A percentile compares a stretch with the other conserved stretches of the same genome.
phyloP scores from a whole-genome alignment of 78 protist genomes.

The Monocercomonoides exilis region DNA sequence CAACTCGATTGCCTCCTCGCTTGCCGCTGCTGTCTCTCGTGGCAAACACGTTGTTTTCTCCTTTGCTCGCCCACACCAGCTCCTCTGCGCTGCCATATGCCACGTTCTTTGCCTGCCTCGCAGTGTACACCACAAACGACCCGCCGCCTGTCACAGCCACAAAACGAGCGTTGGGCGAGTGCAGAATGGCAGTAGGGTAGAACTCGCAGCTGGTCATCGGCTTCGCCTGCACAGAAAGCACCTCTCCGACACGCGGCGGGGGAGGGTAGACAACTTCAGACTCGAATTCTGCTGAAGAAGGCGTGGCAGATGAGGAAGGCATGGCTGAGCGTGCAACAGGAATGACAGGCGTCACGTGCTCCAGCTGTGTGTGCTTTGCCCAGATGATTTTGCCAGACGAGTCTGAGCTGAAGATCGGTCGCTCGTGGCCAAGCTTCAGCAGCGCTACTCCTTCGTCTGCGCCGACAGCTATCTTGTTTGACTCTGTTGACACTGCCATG shows the following conservation, averaged over 20 bases:
- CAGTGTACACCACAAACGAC: constrained; percentile 82
- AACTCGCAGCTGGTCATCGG: constrained; percentile 85
- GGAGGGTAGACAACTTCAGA: not conserved
- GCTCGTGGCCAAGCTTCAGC: constrained; percentile 87
- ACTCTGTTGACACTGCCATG: constrained; percentile 50
- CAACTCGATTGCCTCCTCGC: not conserved
- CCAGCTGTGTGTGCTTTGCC: constrained; percentile 71
- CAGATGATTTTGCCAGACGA: constrained; percentile 73
- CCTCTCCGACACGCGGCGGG: constrained; percentile 70
- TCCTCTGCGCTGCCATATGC: constrained; percentile 82
- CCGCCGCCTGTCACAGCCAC: constrained; percentile 91
- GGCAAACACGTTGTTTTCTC: not conserved
- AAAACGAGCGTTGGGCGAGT: constrained; percentile 81
- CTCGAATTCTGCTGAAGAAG: not conserved
- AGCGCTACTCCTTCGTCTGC: constrained; percentile 73
- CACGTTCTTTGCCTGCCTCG: constrained; percentile 80
- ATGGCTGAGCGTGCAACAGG: not conserved
- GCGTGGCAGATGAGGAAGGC: not conserved
- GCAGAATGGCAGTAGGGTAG: constrained; percentile 62
- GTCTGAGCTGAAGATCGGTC: constrained; percentile 87
- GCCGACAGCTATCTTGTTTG: constrained; percentile 70
- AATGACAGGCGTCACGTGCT: constrained; percentile 42
- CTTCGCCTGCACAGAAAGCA: constrained; percentile 48
- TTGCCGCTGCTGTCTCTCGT: not conserved
- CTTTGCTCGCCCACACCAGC: constrained; percentile 75